A percentile compares a stretch with the other conserved stretches of the same genome.
These are phyloP conservation scores for Parafenestella ontariensis DNA, from an alignment of 2,329 filamentous ascomycete species.

Conservation along the genomic window DNA sequence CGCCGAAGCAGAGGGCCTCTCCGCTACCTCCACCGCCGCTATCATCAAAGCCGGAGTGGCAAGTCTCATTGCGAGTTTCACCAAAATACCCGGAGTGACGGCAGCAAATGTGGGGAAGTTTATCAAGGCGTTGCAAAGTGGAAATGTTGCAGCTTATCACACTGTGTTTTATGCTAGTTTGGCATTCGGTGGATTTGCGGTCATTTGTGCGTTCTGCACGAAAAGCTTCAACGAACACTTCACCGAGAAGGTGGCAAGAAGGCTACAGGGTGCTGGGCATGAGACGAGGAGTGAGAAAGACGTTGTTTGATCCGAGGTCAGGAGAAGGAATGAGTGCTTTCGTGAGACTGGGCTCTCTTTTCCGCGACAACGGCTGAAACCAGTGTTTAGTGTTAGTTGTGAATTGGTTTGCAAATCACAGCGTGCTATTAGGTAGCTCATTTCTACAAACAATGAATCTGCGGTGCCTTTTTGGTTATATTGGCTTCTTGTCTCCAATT, in stretches of 20 bases:
- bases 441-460: too few species aligned
- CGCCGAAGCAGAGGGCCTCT: slow-evolving; percentile 11
- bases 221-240: slow-evolving; percentile 23
- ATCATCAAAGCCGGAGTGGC: slow-evolving; percentile 15
- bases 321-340: not conserved
- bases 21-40: slow-evolving; percentile 8
- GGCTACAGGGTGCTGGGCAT: slow-evolving; percentile 11
- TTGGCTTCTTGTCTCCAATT: too few species aligned
- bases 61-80: slow-evolving; percentile 10
- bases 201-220: slow-evolving; percentile 23
- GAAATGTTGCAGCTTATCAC: slow-evolving; percentile 22
- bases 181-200: slow-evolving; percentile 23
- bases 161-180: slow-evolving; percentile 24
- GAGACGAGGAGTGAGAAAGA: not conserved
- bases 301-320: not conserved
- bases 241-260: slow-evolving; percentile 15
- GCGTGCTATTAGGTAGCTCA: too few species aligned
- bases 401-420: too few species aligned
- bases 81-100: slow-evolving; percentile 19
- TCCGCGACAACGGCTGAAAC: too few species aligned
- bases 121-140: slow-evolving; percentile 15
- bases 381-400: too few species aligned
- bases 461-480: too few species aligned
- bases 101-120: slow-evolving; percentile 10
- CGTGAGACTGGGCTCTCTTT: too few species aligned